Evolutionary conservation across 306 rosid species (phyloP).

Genomic region (Vachellia pachyceras): DNA sequence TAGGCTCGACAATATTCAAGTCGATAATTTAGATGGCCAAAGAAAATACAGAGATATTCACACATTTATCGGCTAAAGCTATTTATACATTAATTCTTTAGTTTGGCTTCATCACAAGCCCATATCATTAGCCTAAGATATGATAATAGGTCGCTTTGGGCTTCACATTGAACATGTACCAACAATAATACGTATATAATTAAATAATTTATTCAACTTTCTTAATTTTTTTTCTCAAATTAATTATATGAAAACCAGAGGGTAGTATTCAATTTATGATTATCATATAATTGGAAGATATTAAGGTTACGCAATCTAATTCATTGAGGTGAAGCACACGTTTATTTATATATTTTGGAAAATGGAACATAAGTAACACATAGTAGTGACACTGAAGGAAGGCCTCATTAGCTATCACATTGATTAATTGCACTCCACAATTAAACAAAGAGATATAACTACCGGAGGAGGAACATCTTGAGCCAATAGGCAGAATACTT

Average conservation of each 20-base stretch:
- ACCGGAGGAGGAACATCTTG: not conserved
- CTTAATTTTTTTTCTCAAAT: too few species aligned
- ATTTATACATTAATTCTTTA: not conserved
- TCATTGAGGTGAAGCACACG: not conserved
- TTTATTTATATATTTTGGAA: not conserved
- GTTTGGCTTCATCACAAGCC: not conserved
- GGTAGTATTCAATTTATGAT: too few species aligned
- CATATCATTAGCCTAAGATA: not conserved
- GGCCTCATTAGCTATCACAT: not conserved
- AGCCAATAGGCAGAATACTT: constrained; percentile 2
- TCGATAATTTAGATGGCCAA: not conserved
- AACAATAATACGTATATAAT: too few species aligned
- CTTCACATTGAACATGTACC: not conserved
- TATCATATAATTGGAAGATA: too few species aligned
- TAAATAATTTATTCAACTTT: too few species aligned
- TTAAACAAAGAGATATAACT: not conserved
- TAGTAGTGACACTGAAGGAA: not conserved
- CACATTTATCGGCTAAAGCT: not conserved
- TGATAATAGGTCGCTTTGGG: not conserved
- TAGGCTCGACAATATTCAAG: too few species aligned
- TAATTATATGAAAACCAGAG: too few species aligned
- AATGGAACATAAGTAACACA: not conserved
- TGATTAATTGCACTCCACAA: too few species aligned
- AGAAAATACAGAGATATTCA: not conserved
- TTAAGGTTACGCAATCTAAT: not conserved